Percentiles rank a stretch among this genome's conserved stretches.
Conservation (phyloP, 306 rosid genomes). For the Cyamopsis tetragonoloba region DNA sequence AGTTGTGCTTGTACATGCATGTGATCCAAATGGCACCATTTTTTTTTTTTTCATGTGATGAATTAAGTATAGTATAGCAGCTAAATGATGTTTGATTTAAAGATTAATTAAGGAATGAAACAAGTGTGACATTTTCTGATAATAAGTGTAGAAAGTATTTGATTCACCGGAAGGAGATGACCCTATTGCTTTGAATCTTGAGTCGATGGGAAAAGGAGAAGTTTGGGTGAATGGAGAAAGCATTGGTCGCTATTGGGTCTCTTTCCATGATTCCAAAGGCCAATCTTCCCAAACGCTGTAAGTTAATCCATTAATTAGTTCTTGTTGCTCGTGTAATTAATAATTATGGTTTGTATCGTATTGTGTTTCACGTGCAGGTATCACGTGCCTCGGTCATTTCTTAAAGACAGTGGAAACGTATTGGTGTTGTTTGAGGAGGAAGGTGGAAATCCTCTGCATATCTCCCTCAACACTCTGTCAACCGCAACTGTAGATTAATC, state of each 20-base stretch:
- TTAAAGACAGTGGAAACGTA: slow-evolving; percentile 33
- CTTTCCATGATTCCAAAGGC: slow-evolving; percentile 36
- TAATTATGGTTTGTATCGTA: too few relatives aligned
- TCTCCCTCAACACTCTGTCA: slow-evolving; percentile 41
- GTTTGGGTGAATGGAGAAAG: slow-evolving; percentile 64
- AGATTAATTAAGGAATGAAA: too few relatives aligned
- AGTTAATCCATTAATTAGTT: not conserved
- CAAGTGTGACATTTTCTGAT: not conserved
- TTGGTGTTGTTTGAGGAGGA: slow-evolving; percentile 50
- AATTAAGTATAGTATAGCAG: not conserved
- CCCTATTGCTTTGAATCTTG: slow-evolving; percentile 41
- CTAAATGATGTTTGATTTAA: not conserved
- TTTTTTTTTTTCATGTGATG: not conserved
- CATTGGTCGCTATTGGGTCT: slow-evolving; percentile 66
- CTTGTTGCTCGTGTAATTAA: too few relatives aligned
- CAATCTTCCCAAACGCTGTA: slow-evolving; percentile 51
- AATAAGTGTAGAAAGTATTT: slow-evolving; percentile 31
- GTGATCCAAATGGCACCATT: not conserved
- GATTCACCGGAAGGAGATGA: slow-evolving; percentile 45
- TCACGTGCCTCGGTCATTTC: slow-evolving; percentile 57
- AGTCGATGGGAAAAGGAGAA: slow-evolving; percentile 62
- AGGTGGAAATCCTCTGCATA: slow-evolving; percentile 54
- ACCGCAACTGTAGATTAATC: not conserved
- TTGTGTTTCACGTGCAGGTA: slow-evolving; percentile 41
- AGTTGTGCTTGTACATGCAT: not conserved